These are phyloP conservation scores for Blastocystis sp. DNA, from an alignment of 352 stramenopile genomes.

Conservation along the genomic window DNA sequence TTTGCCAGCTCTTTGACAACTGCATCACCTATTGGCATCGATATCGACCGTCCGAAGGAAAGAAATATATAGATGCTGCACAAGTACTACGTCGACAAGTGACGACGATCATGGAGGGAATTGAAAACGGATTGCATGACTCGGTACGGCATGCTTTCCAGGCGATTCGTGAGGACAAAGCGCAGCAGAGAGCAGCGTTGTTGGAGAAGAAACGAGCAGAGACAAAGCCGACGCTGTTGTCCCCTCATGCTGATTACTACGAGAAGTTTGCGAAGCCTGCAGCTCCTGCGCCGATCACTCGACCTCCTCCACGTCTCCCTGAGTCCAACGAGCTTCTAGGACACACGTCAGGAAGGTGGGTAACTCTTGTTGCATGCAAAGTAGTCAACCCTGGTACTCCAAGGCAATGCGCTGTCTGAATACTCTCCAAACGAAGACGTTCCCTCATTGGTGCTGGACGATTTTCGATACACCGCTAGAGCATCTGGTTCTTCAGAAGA, in stretches of 20 bases:
- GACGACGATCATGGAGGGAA: neutral
- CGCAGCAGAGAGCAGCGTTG: neutral
- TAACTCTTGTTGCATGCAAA: neutral
- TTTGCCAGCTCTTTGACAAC: slow-evolving; percentile 29
- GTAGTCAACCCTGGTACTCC: neutral
- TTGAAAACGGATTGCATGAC: neutral
- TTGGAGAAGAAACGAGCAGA: slow-evolving; percentile 22
- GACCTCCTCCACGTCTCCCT: neutral
- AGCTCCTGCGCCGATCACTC: neutral
- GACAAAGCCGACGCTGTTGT: neutral
- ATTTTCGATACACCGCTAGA: slow-evolving; percentile 9
- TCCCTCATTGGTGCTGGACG: slow-evolving; percentile 29
- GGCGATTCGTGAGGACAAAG: neutral
- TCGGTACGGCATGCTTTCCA: neutral
- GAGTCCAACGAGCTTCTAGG: neutral
- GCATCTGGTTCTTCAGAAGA: neutral
- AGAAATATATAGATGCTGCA: neutral
- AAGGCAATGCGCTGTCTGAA: neutral
- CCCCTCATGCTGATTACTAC: neutral
- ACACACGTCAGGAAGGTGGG: neutral
- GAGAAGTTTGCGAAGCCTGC: neutral
- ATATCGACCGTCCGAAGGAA: neutral
- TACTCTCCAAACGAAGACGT: slow-evolving; percentile 1
- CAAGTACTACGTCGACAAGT: neutral
- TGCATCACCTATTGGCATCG: slow-evolving; percentile 27